Base-by-base conservation (phyloP, 257 asterid species). In the Nicotiana tomentosiformis region DNA sequence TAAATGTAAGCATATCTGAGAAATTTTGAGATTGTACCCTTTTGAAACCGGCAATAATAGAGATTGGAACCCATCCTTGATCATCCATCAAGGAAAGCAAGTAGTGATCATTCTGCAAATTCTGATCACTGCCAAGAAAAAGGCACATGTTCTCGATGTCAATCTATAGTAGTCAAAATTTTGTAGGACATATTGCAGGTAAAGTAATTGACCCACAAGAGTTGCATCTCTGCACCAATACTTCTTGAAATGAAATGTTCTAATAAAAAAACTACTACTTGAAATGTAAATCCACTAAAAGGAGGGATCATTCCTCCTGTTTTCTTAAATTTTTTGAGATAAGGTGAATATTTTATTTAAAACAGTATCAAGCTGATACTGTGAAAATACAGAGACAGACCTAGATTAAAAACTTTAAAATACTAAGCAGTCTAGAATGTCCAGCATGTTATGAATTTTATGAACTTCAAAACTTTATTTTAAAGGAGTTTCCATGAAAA, bases 21-120 rank as follows among this genome's bases (percentile, higher is more conserved):
- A 76, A 76, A 29, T 26, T 76, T 51, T 15, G 43, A 79, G 77
- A 84, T 80, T 78, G 81, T 91, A 96, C 99, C 97, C 92, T 91
- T 76, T 91, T 91, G 83, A 96, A 96, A 80, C 84, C 91, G 0
- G 99, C 95, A 20, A 96, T 93, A 43, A 30, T 82, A 33, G 97
- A 90, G 72, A 96, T 84, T 2, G 91, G 91, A 86, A 96, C 98
- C 98, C 99, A 96, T 80, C 99, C 99, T 80, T 92, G 91, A 83
- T 83, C 85, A 83, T 96, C 97, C 99, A 96, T 94, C 93, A 93
- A 89, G 88, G 98, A 89, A 80, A 86, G 91, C 89, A 96, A 85
- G 91, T 89, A 91, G 66, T 60, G 84, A 85, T 96, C 99, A 83
- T 49, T 78, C 88, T 33, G 91, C 86, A 96, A 89, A 94, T 96